Evolutionary conservation across 163 green algal genomes (phyloP), one percentile per base, ranked within the genome.

Genomic region (Scenedesmus sp.): DNA sequence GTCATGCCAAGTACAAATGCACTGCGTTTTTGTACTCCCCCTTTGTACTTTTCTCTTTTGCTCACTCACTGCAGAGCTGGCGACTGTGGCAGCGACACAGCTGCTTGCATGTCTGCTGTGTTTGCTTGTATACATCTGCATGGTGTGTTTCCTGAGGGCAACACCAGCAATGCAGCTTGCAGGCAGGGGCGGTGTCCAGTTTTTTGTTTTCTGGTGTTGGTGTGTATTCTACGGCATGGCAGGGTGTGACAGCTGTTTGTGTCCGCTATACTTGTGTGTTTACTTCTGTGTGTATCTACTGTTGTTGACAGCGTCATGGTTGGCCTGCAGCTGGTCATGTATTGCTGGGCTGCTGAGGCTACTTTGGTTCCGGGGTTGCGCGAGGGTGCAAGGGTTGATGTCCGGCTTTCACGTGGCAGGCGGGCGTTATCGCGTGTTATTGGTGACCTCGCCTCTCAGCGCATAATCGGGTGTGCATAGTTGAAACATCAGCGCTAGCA

Each of bases 191-290:
- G 30, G 65, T 40, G 30, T 37, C 65, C 65, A 56, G 65, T 40
- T 76, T 76, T 76, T 40, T n/a, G n/a, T n/a, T 5, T 76, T 26
- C 65, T 73, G 61, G 61, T 73, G 61, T 73, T 76, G 65, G 65
- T 76, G 65, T 76, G 65, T 76, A 76, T 7, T 76, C 65, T 76
- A 76, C 40, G 65, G 13, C 51, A 35, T 72, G 22, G 30, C 51
- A 35, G 33, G 22, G 30, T 76, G 40, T 76, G 65, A 40, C 37
- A 20, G 30, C 30, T 16, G 12, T 37, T 40, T 40, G 30, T 5
- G 30, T 40, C 18, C 0, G 4, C 3, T 76, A 30, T 6, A 33
- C 56, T 15, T 76, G 65, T 26, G 56, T 76, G 30, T 40, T 56
- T 13, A 4, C 65, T 76, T 76, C 4, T 40, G 30, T 18, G 30